Evolutionary conservation across 2,329 filamentous ascomycete genomes (phyloP), one percentile per base, ranked within the genome.

Genomic region (Arthrocladium fulminans): DNA sequence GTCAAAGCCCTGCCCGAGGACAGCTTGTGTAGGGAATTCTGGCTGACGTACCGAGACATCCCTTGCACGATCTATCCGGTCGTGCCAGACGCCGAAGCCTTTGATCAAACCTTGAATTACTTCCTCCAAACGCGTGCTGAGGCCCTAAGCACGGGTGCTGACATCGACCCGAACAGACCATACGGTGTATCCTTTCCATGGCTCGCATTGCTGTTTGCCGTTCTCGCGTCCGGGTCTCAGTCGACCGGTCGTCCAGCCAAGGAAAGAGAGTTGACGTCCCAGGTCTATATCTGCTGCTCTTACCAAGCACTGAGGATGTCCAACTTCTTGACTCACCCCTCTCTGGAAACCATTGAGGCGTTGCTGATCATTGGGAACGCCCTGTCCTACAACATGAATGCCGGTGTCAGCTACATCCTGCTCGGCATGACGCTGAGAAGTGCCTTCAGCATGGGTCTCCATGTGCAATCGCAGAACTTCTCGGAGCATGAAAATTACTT

Each of bases 201-300:
- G 68, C 67, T 81, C 30, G 77, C 76, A 2, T 61, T 81, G 23
- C 64, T 81, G 2, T 82, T 81, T 58, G 78, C 79, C 7, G 73
- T 79, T 2, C 65, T 82, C n/a, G 78, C 77, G 3, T 80, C 76
- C 20, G 79, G 79, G 17, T 78, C 76, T 48, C 78, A 81, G 59
- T 80, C 74, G 24, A 80, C 76, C 7, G 71, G 73, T 30, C 61
- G 80, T 41, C 71, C 74, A 2, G 70, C 75, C 22, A 79, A 79
- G 57, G 76, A 81, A 58, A 64, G 78, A 52, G 78, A 81, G 57
- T 61, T 81, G 55, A 81, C 77, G 5, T 81, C 79, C 8, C 78
- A 81, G 58, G 79, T 82, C 24, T 81, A 80, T 60, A 72, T 81
- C 3, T 82, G 79, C 63, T 82, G 79, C 62, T 78, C 76, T 42